phyloP scores from a whole-genome alignment of 2,329 filamentous ascomycete genomes.

The Celoporthe dispersa region DNA sequence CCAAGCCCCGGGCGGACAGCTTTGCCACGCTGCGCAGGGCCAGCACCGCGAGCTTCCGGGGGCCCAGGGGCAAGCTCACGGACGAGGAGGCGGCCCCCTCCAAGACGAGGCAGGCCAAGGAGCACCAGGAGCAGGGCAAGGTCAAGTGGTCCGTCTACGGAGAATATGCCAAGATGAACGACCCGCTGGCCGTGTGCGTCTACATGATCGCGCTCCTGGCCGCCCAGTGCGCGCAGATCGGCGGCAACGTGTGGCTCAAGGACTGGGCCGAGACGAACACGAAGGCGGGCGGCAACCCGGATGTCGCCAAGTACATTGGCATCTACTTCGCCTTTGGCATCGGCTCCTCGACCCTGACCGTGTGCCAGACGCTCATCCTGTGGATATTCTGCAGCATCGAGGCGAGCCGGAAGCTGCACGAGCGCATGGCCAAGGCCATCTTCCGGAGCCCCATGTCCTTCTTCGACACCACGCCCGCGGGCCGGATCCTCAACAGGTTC shows the following conservation, averaged over 20 bases:
- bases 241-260: conserved; percentile 91
- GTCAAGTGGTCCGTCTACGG: conserved; percentile 95
- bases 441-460: conserved; percentile 99
- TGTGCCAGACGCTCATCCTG: conserved; percentile 89
- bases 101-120: conserved; percentile 85
- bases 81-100: conserved; percentile 80
- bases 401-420: conserved; percentile 94
- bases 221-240: conserved; percentile 82
- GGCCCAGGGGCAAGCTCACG: conserved; percentile 78
- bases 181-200: conserved; percentile 78
- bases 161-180: conserved; percentile 95
- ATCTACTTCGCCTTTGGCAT: conserved; percentile 96
- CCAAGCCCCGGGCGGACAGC: conserved; percentile 69
- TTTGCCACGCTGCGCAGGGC: conserved; percentile 83
- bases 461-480: conserved; percentile 95
- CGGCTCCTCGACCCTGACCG: conserved; percentile 81
- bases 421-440: conserved; percentile 95
- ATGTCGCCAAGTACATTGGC: conserved; percentile 88
- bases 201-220: conserved; percentile 79
- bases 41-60: conserved; percentile 87
- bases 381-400: conserved; percentile 99
- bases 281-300: conserved; percentile 66
- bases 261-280: conserved; percentile 85
- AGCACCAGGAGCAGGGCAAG: conserved; percentile 91
- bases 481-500: conserved; percentile 95